These are phyloP conservation scores for Blastobotrys elegans DNA, from an alignment of 1,139 yeast species.

Conservation along the genomic window DNA sequence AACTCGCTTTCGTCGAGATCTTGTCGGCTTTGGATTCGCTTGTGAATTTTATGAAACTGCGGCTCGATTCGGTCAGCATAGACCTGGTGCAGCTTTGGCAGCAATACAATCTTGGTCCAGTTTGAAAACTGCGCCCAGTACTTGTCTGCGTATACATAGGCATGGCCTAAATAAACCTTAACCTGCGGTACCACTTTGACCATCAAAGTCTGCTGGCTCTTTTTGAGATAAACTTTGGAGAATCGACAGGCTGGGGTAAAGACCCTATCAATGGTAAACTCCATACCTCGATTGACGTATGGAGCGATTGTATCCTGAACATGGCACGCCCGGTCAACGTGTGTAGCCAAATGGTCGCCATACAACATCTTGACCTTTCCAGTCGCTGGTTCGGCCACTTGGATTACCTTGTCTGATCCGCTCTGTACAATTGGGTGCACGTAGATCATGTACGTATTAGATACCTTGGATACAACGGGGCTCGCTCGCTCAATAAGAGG, in stretches of 20 bases:
- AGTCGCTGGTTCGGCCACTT: conserved; percentile 16
- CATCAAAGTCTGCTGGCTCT: conserved; percentile 13
- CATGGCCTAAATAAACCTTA: conserved; percentile 9
- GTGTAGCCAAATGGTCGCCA: conserved; percentile 17
- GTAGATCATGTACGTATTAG: conserved; percentile 17
- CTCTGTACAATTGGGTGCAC: conserved; percentile 20
- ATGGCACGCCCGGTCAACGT: conserved; percentile 8
- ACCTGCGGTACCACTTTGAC: conserved; percentile 16
- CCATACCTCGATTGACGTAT: background rate
- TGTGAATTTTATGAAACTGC: conserved; percentile 27
- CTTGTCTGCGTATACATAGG: background rate
- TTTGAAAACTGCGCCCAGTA: conserved; percentile 11
- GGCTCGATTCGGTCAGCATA: conserved; percentile 29
- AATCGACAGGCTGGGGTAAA: conserved; percentile 15
- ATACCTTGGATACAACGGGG: conserved; percentile 22
- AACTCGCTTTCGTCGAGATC: conserved; percentile 11
- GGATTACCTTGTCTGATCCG: conserved; percentile 9
- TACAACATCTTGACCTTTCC: conserved; percentile 15
- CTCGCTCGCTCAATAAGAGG: conserved; percentile 21
- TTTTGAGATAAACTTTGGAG: conserved; percentile 12
- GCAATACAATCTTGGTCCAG: conserved; percentile 20
- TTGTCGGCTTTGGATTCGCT: conserved; percentile 18
- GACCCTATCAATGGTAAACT: conserved; percentile 2
- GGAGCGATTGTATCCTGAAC: conserved; percentile 14
- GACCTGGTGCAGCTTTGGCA: conserved; percentile 22